These are phyloP conservation scores for Paramecium primaurelia DNA, from an alignment of 73 alveolate species.

Conservation along the genomic window DNA sequence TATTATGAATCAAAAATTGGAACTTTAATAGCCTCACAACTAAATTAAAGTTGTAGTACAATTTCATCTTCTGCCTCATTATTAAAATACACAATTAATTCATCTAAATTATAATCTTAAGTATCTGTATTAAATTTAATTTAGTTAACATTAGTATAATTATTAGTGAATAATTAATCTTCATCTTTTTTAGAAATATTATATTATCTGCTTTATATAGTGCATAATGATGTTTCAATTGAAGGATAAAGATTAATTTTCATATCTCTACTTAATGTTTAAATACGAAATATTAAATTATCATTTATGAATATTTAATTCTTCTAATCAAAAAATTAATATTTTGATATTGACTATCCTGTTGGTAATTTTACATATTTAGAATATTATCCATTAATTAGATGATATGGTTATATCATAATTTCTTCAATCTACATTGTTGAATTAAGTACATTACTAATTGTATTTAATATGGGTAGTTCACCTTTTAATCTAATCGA, in stretches of 20 bases:
- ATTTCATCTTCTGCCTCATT: background rate
- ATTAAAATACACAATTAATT: background rate
- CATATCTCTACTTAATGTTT: background rate
- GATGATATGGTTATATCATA: background rate
- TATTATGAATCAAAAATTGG: background rate
- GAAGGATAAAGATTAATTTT: background rate
- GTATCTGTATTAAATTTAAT: background rate
- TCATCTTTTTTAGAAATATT: background rate
- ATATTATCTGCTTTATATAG: background rate
- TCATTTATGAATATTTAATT: background rate
- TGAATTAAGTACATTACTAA: background rate
- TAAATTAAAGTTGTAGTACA: background rate
- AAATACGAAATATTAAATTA: background rate
- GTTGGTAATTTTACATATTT: background rate
- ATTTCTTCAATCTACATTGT: background rate
- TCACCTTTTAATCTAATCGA: background rate
- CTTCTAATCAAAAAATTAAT: background rate
- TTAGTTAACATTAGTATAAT: background rate
- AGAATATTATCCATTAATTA: background rate
- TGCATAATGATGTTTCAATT: background rate
- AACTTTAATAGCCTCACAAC: background rate
- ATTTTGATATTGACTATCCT: background rate
- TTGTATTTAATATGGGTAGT: background rate
- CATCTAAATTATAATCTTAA: background rate
- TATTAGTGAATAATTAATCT: background rate